Base-by-base conservation (phyloP, 768 basidiomycete genomes). In the Kwoniella bestiolae region DNA sequence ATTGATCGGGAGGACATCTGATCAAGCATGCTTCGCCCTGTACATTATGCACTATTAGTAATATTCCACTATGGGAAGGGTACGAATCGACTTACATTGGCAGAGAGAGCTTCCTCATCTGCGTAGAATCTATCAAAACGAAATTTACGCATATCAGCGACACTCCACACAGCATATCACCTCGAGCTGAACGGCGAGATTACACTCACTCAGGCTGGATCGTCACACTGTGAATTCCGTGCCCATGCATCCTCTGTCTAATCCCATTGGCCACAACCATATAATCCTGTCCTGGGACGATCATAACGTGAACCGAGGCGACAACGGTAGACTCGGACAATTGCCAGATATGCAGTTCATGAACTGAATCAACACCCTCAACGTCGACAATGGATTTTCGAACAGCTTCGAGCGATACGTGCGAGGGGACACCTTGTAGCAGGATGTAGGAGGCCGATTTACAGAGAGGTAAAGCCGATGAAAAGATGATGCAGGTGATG, bases 401-500 rank as follows among this genome's bases (percentile, higher is more conserved):
- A 21, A 98, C 90, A 69, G 89, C 87, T n/a, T 95, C 93, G 23
- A 98, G 84, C 1, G 92, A 93, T 29, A 99, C 86, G 23, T 89
- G 89, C 2, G 89, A 84, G 0, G 96, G 96, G 1, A 97, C 95
- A 51, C 91, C 95, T 82, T 98, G 96, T 2, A 98, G 84, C 11
- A 97, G 84, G 76, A 98, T 96, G 83, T 92, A 95, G 3, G 93
- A 93, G 2, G 95, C 91, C 78, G 91, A 92, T 76, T 87, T 89
- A 66, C 80, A 82, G 34, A 99, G 85, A 4, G 96, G 96, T 46
- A 98, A 79, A 7, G 96, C 92, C 64, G 91, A 94, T 2, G 91
- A 93, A 84, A 98, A 95, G 69, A 99, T 99, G 80, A 99, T 98
- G 56, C 88, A 84, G 1, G 96, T 94, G 82, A 99, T 98, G 60